Conservation (phyloP, 2,329 filamentous ascomycete genomes). For the Pseudogymnoascus sp. region DNA sequence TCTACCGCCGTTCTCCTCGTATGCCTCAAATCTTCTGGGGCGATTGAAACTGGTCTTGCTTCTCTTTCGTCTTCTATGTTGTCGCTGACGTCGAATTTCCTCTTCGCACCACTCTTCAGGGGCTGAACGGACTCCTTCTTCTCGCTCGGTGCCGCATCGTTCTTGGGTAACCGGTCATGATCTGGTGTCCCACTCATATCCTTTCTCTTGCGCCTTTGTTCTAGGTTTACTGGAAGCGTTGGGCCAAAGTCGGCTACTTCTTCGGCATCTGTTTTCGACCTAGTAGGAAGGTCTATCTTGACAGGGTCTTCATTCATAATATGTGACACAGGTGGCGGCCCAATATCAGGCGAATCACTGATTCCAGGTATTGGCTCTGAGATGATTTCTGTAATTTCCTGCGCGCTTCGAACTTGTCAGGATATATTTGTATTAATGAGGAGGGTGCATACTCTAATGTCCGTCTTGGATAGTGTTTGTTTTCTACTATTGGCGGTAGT, state of each 20-base stretch:
- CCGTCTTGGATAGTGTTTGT: conserved; percentile 58
- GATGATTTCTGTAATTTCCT: conserved; percentile 24
- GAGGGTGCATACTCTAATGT: conserved; percentile 55
- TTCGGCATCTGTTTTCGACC: conserved; percentile 15
- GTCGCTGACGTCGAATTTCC: conserved; percentile 50
- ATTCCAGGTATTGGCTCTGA: conserved; percentile 26
- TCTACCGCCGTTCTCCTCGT: conserved; percentile 26
- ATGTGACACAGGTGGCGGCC: conserved; percentile 53
- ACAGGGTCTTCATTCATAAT: conserved; percentile 51
- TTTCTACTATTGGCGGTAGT: conserved; percentile 62
- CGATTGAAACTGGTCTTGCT: conserved; percentile 26
- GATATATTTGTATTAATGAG: conserved; percentile 10
- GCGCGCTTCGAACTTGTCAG: conserved; percentile 29
- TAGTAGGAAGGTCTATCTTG: conserved; percentile 44
- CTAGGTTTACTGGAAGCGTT: conserved; percentile 25
- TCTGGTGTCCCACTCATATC: conserved; percentile 19
- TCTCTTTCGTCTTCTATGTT: conserved; percentile 38
- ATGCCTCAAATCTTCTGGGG: conserved; percentile 23
- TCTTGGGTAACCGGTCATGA: conserved; percentile 13
- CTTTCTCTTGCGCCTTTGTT: conserved; percentile 29
- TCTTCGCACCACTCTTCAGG: conserved; percentile 47
- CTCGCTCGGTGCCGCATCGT: conserved; percentile 1
- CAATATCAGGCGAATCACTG: conserved; percentile 61
- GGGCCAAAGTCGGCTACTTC: conserved; percentile 19
- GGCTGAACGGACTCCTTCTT: conserved; percentile 20